Evolutionary conservation across 1,284 basidiomycete species (phyloP).

Genomic region (Ustilago bromivora): DNA sequence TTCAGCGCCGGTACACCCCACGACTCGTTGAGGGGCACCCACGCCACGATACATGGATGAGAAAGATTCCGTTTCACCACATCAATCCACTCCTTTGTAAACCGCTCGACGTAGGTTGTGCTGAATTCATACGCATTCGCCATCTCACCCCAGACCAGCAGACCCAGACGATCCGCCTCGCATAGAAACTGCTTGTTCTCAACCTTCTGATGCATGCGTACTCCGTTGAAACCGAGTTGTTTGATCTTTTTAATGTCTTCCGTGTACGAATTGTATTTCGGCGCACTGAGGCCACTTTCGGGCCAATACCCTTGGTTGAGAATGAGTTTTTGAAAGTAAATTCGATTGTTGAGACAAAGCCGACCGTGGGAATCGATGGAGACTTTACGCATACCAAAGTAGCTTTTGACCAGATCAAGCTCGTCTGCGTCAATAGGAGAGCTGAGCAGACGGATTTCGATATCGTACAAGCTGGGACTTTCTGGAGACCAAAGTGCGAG

Average conservation of each 20-base stretch:
- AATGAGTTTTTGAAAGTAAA: slow-evolving; percentile 51
- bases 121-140: slow-evolving; percentile 56
- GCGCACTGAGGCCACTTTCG: slow-evolving; percentile 36
- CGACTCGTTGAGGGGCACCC: slow-evolving; percentile 55
- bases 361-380: slow-evolving; percentile 44
- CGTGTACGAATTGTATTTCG: slow-evolving; percentile 17
- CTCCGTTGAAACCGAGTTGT: slow-evolving; percentile 52
- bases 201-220: slow-evolving; percentile 54
- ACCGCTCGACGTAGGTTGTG: slow-evolving; percentile 31
- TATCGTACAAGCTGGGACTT: slow-evolving; percentile 42
- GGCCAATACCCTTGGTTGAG: slow-evolving; percentile 60
- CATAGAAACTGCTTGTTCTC: slow-evolving; percentile 41
- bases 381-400: slow-evolving; percentile 59
- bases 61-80: slow-evolving; percentile 45
- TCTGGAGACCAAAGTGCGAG: slow-evolving; percentile 54
- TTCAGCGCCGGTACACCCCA: slow-evolving; percentile 47
- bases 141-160: slow-evolving; percentile 58
- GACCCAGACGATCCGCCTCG: slow-evolving; percentile 46
- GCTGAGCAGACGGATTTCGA: slow-evolving; percentile 28
- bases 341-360: slow-evolving; percentile 54
- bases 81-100: slow-evolving; percentile 54
- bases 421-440: neutral
- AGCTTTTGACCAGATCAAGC: slow-evolving; percentile 36
- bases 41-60: slow-evolving; percentile 55
- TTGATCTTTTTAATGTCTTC: slow-evolving; percentile 51